A percentile compares a stretch with the other conserved stretches of the same genome.
Evolutionary conservation across 495 filamentous ascomycete species (phyloP).

Genomic region (Trichoderma gamsii): DNA sequence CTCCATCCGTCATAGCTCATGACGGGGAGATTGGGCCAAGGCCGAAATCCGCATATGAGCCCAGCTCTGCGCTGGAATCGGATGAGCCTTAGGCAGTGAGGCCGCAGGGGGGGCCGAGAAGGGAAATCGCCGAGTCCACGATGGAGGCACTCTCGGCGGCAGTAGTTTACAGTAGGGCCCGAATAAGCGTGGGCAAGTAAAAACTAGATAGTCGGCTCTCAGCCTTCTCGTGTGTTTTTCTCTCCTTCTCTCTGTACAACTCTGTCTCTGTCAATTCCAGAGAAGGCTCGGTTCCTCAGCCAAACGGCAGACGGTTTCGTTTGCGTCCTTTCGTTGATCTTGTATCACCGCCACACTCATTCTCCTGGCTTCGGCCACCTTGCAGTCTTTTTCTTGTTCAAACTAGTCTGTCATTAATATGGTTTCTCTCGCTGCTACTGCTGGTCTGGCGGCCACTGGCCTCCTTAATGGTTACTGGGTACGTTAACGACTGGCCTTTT

Average conservation of each 20-base stretch:
- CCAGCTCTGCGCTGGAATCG: neutral
- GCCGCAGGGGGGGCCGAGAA: neutral
- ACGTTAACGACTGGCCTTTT: neutral
- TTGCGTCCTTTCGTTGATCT: constrained; percentile 43
- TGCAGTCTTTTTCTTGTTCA: constrained; percentile 23
- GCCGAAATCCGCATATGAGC: neutral
- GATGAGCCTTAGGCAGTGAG: constrained; percentile 5
- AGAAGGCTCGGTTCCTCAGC: constrained; percentile 14
- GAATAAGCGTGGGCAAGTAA: neutral
- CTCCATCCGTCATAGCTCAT: neutral
- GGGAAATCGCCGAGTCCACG: constrained; percentile 12
- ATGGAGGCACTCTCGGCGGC: neutral
- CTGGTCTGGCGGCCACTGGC: constrained; percentile 29
- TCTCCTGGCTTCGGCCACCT: constrained; percentile 30
- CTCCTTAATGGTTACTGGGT: constrained; percentile 31
- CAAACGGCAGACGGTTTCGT: constrained; percentile 34
- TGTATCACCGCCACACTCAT: constrained; percentile 25
- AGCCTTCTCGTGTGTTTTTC: neutral
- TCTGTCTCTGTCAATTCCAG: constrained; percentile 10
- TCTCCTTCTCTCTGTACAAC: constrained; percentile 2
- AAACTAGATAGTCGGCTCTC: neutral
- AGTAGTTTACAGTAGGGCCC: constrained; percentile 5
- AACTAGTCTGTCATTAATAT: constrained; percentile 19
- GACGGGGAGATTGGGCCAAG: neutral
- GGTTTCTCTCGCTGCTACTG: constrained; percentile 17